Base-by-base conservation (phyloP, 495 filamentous ascomycete genomes). In the Penicillium lagena region DNA sequence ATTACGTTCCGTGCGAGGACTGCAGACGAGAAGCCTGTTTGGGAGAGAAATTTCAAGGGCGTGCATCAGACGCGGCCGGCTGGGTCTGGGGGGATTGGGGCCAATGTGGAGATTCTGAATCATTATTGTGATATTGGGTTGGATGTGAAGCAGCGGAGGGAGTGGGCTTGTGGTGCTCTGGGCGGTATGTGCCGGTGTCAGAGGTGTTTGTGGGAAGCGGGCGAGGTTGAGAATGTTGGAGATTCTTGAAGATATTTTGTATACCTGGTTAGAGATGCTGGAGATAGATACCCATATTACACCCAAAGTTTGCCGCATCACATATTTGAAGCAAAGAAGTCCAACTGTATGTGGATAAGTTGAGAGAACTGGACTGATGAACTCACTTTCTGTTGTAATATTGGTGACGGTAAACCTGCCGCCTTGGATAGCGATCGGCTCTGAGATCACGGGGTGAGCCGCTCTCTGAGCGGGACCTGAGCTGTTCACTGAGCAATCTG, bases 111-210 rank as follows among this genome's bases (percentile, higher is more conserved):
- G 68, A 79, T 96, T 29, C 51, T 94, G 46, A 95, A 85, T 56
- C 91, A 96, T 69, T 98, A 98, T 63, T 95, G 90, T 59, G 93
- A 98, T 67, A 80, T 96, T 42, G 71, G 79, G 12, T 54, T 98
- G 54, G 71, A 72, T 7, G 89, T 95, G 1, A 73, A 79, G 50
- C 77, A 91, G 56, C 73, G 93, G 49, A 79, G 94, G 57, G 91
- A 95, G 58, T 95, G 91, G 87, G 89, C 88, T 2, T 66, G 69
- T 39, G 91, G 90, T 3, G 85, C 86, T 29, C 70, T 97, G 43
- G 91, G 91, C 0, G 91, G 91, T 1, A 74, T 68, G 55, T 97
- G 91, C 63, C 78, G 85, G 69, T 97, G 91, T 68, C 57, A 77
- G 45, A 76, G 91, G 54, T 97, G 91, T 64, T 49, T 72, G 32